Evolutionary conservation across 163 green algal genomes (phyloP), one percentile per base, ranked within the genome.

Genomic region (Chloromonas sp.): DNA sequence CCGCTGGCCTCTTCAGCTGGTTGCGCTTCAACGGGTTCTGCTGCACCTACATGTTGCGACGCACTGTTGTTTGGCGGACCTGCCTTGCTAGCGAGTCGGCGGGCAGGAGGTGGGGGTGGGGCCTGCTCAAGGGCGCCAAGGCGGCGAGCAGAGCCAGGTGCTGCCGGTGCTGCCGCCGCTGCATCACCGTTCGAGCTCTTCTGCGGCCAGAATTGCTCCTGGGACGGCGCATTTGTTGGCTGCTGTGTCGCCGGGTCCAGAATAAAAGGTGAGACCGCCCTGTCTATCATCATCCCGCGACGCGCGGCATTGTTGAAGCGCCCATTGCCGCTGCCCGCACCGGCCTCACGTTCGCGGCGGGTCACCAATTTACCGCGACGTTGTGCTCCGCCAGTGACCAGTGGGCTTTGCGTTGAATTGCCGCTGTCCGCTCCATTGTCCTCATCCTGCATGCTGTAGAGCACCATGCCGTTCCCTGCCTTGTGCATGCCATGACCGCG

Each of bases 391-490:
- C 66, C 66, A 5, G 66, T 15, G 5, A 74, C 66, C 66, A 74
- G 66, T 11, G 66, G 66, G 66, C 66, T 74, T 11, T 11, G 5
- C 5, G 66, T 74, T 36, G 36, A 36, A 36, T 36, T 36, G 66
- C 66, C 66, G 66, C 66, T 74, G 5, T 80, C 74, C 74, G 5
- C 5, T 14, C 5, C 74, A 11, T 13, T 8, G 13, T 80, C 14
- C 74, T 80, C 14, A 60, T 57, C 58, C n/a, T 60, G n/a, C 58
- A 81, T 61, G 78, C 78, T 81, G 78, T 81, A 81, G 57, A 81
- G 78, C 78, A 81, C 78, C 78, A 81, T 81, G 78, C 78, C 78
- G 61, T 81, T 81, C 36, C 14, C n/a, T 61, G 61, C 15, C 36
- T 57, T 62, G 78, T 81, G 66, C 66, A 74, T 74, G 36, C 36